A percentile compares a stretch with the other conserved stretches of the same genome.
Evolutionary conservation across 257 asterid species (phyloP).

Genomic region (Rauvolfia tetraphylla): DNA sequence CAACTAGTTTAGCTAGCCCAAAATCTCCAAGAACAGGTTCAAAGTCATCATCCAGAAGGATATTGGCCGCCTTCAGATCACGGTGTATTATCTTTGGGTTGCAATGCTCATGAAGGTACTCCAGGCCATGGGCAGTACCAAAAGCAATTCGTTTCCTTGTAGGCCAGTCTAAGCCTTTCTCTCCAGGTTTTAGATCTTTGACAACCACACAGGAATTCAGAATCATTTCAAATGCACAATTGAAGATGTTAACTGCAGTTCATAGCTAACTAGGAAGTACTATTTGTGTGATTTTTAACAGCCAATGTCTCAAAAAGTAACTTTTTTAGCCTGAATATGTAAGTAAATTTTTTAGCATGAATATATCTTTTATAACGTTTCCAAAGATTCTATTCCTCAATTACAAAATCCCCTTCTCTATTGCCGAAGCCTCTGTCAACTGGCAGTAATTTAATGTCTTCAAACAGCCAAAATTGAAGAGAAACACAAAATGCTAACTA

Average conservation of each 20-base stretch:
- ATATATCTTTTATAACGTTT: not conserved
- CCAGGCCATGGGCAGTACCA: slow-evolving; percentile 91
- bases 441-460: not conserved
- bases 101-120: slow-evolving; percentile 91
- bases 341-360: not conserved
- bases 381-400: not conserved
- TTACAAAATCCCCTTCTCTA: not conserved
- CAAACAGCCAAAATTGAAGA: not conserved
- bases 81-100: slow-evolving; percentile 86
- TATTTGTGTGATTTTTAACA: not conserved
- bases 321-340: not conserved
- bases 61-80: slow-evolving; percentile 89
- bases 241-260: not conserved
- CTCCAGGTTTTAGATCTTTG: slow-evolving; percentile 73
- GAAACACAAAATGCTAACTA: not conserved
- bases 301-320: not conserved
- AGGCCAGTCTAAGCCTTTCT: slow-evolving; percentile 74
- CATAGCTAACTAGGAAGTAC: not conserved
- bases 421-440: not conserved
- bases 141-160: slow-evolving; percentile 66
- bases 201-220: slow-evolving; percentile 1
- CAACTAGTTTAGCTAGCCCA: slow-evolving; percentile 78
- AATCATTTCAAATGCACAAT: not conserved
- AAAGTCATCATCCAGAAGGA: slow-evolving; percentile 68
- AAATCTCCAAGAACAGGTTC: slow-evolving; percentile 92